Evolutionary conservation across 1,139 yeast genomes (phyloP), one percentile per base, ranked within the genome.

Genomic region (Maudiozyma humilis): DNA sequence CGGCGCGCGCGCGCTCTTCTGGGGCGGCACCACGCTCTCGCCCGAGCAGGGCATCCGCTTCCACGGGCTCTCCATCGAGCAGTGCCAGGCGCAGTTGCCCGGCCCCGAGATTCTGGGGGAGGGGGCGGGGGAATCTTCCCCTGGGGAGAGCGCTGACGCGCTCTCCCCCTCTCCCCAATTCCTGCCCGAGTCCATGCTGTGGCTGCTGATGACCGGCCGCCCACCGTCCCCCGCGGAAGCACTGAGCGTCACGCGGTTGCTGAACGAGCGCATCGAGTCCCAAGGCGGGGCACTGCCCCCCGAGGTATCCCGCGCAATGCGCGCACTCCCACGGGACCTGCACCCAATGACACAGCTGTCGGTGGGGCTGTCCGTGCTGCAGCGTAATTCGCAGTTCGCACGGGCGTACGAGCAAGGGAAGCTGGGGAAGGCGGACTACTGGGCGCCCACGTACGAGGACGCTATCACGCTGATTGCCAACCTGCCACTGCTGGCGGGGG

Each of bases 11-110:
- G 95, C 96, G 63, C 76, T 91, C 60, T 96, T 91, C 50, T 91
- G 97, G 97, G 97, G 91, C 76, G 98, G 98, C 62, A 88, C 97
- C 47, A 98, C 91, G 46, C 77, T 91, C 68, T 98, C 91, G 71
- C 94, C 98, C 58, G 83, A 83, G 56, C 98, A 91, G 72, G 98
- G 98, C 65, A 91, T 91, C 68, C 82, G 96, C 68, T 91, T 91
- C 81, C 87, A 97, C 75, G 97, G 97, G 63, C 79, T 82, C 72
- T 89, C 98, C 61, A 91, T 91, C 60, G 96, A 97, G 55, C 97
- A 91, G 62, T 78, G 89, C 66, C 95, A 85, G 71, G 75, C 78
- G 65, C 87, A 82, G 71, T 79, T 91, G 64, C 98, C 84, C 50
- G 83, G 85, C 58, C 69, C 64, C 29, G 38, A 23, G 40, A 93